These are phyloP conservation scores for Zygnema circumcarinatum DNA, from an alignment of 139 green algal genomes.

Conservation along the genomic window DNA sequence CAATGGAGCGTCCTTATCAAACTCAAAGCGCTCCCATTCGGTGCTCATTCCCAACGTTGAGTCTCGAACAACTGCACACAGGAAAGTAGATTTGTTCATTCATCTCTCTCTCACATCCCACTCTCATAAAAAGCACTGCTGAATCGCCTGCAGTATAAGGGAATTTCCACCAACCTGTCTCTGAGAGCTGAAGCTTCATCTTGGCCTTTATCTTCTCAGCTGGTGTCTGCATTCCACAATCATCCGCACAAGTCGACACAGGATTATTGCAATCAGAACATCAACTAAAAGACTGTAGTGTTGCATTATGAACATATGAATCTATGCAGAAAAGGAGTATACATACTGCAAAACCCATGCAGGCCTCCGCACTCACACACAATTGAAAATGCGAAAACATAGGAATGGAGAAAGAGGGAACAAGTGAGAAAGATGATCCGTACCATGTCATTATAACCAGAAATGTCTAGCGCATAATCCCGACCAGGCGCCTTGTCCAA, in stretches of 20 bases:
- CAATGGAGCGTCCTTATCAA: conserved; percentile 12
- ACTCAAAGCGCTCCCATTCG: conserved; percentile 44
- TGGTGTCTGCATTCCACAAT: conserved; percentile 14
- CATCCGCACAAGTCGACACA: neutral
- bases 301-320: too few species aligned
- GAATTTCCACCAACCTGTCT: conserved; percentile 33
- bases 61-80: conserved; percentile 1
- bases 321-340: too few species aligned
- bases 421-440: neutral
- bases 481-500: neutral
- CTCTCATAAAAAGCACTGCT: too few species aligned
- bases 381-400: neutral
- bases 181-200: conserved; percentile 36
- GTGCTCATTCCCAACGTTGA: conserved; percentile 6
- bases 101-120: too few species aligned
- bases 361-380: too few species aligned
- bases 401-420: neutral
- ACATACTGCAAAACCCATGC: too few species aligned
- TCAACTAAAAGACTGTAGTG: too few species aligned
- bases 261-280: too few species aligned
- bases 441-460: neutral
- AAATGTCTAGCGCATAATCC: neutral
- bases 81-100: neutral
- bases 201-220: conserved; percentile 46
- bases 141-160: too few species aligned